Percentiles rank a stretch among this genome's conserved stretches.
Conservation (phyloP, 2,329 filamentous ascomycete species). For the Fusarium armeniacum region DNA sequence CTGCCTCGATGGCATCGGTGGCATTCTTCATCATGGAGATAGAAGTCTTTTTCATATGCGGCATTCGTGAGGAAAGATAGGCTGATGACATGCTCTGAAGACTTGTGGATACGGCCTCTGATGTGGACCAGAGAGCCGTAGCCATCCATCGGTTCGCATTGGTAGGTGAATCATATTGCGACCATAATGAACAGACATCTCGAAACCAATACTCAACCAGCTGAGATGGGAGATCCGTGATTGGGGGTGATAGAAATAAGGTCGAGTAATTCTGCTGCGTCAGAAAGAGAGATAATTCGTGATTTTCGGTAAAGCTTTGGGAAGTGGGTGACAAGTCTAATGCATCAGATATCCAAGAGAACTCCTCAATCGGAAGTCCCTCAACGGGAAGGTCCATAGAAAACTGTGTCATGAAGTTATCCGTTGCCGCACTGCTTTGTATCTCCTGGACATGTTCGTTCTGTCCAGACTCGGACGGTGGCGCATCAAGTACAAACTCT, state of each 20-base stretch:
- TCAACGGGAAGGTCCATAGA: constrained; percentile 5
- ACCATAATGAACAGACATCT: constrained; percentile 58
- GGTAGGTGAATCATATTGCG: constrained; percentile 57
- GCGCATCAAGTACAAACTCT: constrained; percentile 19
- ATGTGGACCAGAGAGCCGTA: constrained; percentile 55
- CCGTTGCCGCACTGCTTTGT: neutral
- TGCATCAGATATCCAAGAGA: constrained; percentile 22
- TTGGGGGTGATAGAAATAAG: constrained; percentile 20
- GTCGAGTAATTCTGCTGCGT: constrained; percentile 22
- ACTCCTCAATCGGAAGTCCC: constrained; percentile 6
- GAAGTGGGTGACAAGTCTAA: constrained; percentile 18
- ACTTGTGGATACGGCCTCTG: constrained; percentile 56
- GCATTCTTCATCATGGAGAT: constrained; percentile 54
- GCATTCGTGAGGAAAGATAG: constrained; percentile 54
- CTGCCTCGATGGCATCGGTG: constrained; percentile 53
- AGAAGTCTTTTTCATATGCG: constrained; percentile 53
- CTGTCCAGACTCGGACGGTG: neutral
- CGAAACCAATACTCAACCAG: constrained; percentile 57
- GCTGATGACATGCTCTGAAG: constrained; percentile 60
- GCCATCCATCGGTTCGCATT: constrained; percentile 58
- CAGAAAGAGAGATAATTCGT: constrained; percentile 15
- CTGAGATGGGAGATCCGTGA: constrained; percentile 45
- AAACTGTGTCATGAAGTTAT: constrained; percentile 22
- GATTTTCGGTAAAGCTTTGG: neutral
- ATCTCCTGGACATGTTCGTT: neutral